These are phyloP conservation scores for Paecilomyces sp. DNA, from an alignment of 2,329 filamentous ascomycete genomes.

Conservation along the genomic window DNA sequence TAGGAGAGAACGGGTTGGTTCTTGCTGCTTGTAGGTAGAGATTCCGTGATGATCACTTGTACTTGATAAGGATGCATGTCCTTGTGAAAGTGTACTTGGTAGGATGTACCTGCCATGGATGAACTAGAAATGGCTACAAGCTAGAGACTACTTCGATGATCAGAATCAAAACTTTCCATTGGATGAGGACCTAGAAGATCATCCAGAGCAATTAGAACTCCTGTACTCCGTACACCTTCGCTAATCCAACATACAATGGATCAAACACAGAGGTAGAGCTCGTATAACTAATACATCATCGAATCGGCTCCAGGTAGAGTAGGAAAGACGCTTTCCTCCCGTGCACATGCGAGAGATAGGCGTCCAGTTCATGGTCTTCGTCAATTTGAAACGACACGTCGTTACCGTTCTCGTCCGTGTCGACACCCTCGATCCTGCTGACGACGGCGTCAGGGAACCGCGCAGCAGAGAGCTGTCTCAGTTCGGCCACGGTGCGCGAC, in stretches of 20 bases:
- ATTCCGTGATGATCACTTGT: no score
- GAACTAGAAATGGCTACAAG: no score
- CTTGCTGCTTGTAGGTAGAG: no score
- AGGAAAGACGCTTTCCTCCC: slow-evolving; percentile 49
- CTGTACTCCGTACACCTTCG: background rate
- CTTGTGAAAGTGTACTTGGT: no score
- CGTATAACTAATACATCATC: slow-evolving; percentile 10
- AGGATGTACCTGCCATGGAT: no score
- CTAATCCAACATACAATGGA: background rate
- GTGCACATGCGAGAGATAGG: slow-evolving; percentile 61
- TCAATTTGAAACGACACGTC: slow-evolving; percentile 61
- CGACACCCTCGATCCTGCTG: slow-evolving; percentile 57
- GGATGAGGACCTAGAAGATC: no score
- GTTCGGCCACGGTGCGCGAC: slow-evolving; percentile 51
- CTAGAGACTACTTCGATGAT: no score
- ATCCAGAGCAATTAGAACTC: background rate
- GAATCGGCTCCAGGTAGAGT: slow-evolving; percentile 30
- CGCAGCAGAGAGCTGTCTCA: slow-evolving; percentile 54
- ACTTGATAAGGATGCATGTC: no score
- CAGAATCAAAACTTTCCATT: no score
- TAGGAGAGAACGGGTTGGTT: no score
- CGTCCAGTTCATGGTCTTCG: slow-evolving; percentile 63
- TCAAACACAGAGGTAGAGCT: background rate
- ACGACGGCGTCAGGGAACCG: slow-evolving; percentile 57
- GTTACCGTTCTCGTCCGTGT: slow-evolving; percentile 52